A percentile compares a stretch with the other conserved stretches of the same genome.
These are phyloP conservation scores for Curvularia sp. DNA, from an alignment of 2,329 filamentous ascomycete species.

Conservation along the genomic window DNA sequence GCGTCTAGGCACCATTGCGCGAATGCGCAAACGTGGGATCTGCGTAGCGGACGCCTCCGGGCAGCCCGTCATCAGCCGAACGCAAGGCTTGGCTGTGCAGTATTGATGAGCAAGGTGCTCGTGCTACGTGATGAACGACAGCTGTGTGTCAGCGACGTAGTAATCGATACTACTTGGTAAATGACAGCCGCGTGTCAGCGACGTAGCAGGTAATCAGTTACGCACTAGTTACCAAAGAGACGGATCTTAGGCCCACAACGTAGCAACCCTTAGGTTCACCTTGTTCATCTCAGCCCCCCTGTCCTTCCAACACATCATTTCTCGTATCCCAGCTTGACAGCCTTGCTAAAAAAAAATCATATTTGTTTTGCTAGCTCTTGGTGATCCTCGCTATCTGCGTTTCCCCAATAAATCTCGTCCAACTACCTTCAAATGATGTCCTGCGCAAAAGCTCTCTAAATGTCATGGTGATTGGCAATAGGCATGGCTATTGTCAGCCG, in stretches of 20 bases:
- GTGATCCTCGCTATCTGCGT: not conserved
- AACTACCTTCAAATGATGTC: not conserved
- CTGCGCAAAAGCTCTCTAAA: not conserved
- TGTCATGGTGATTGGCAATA: not conserved
- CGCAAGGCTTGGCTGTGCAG: slow-evolving; percentile 24
- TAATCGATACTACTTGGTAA: slow-evolving; percentile 9
- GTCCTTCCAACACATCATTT: not conserved
- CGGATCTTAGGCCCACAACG: slow-evolving; percentile 4
- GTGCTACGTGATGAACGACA: not conserved
- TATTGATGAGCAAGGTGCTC: slow-evolving; percentile 16
- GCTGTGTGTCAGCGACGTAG: slow-evolving; percentile 4
- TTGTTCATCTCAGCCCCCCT: slow-evolving; percentile 16
- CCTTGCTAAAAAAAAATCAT: not conserved
- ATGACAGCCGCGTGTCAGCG: not conserved
- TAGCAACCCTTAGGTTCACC: slow-evolving; percentile 9
- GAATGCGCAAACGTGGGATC: slow-evolving; percentile 29
- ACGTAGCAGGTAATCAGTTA: not conserved
- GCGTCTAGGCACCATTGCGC: slow-evolving; percentile 24
- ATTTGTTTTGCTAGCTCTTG: not conserved
- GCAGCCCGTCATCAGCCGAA: slow-evolving; percentile 16
- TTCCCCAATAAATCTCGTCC: not conserved
- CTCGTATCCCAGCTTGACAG: not conserved
- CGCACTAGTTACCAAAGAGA: not conserved
- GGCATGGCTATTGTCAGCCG: not conserved
- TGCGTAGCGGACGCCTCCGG: slow-evolving; percentile 20